Evolutionary conservation across 306 rosid species (phyloP).

Genomic region (Vigna hirtella): DNA sequence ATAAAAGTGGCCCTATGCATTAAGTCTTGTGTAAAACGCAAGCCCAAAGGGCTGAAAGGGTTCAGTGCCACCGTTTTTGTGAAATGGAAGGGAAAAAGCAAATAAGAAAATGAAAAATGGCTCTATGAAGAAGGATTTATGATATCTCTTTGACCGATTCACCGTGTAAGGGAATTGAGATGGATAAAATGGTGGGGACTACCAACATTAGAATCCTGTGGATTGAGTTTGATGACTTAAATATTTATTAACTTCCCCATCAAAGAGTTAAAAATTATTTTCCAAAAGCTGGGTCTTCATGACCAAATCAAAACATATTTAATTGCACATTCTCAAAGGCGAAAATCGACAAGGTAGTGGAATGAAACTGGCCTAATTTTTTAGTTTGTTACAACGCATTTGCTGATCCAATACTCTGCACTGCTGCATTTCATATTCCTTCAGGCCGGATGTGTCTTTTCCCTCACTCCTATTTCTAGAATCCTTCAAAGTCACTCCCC

Average conservation of each 20-base stretch:
- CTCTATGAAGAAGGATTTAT: background rate
- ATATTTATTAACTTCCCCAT: background rate
- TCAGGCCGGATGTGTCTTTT: slow-evolving; percentile 22
- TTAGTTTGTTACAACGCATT: background rate
- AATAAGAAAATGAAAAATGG: background rate
- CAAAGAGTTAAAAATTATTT: background rate
- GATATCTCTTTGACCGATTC: background rate
- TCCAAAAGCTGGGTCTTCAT: slow-evolving; percentile 16
- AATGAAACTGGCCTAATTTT: slow-evolving; percentile 3
- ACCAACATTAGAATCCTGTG: background rate
- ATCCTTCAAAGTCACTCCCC: slow-evolving; percentile 5
- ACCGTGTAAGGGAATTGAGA: background rate
- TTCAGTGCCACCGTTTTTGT: background rate
- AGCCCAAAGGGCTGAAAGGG: slow-evolving; percentile 26
- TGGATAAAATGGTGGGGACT: background rate
- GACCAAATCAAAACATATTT: slow-evolving; percentile 13
- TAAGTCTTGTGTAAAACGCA: background rate
- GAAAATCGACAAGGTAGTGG: background rate
- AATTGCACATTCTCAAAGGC: slow-evolving; percentile 5
- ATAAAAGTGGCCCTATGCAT: background rate
- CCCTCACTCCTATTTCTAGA: background rate
- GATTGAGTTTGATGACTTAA: slow-evolving; percentile 5
- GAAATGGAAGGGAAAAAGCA: background rate
- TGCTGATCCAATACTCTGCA: background rate
- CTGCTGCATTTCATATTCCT: background rate